Evolutionary conservation across 768 basidiomycete species (phyloP).

Genomic region (Nidularia sp.): DNA sequence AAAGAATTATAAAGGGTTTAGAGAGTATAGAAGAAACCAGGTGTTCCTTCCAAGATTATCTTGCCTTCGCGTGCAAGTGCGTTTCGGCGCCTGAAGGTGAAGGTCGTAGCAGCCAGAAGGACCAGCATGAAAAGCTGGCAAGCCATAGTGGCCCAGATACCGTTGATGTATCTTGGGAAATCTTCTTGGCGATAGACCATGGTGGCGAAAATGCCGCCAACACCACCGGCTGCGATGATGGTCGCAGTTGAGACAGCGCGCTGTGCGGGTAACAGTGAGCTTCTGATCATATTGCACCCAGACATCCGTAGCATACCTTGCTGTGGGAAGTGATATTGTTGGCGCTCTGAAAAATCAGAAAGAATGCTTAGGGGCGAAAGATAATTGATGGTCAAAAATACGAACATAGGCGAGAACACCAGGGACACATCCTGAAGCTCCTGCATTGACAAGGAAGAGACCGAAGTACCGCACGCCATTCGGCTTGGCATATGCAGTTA

Average conservation of each 20-base stretch:
- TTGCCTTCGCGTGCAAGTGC: conserved; percentile 25
- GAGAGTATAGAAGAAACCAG: conserved; percentile 36
- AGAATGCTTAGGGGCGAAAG: not conserved
- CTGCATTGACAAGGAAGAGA: conserved; percentile 28
- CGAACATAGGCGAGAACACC: conserved; percentile 34
- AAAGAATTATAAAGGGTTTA: conserved; percentile 9
- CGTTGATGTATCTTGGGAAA: conserved; percentile 24
- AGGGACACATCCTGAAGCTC: conserved; percentile 29
- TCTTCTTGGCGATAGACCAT: conserved; percentile 31
- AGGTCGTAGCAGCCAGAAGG: conserved; percentile 20
- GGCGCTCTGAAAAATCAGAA: not conserved
- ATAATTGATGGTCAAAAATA: conserved; percentile 1
- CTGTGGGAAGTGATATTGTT: conserved; percentile 1
- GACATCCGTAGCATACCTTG: not conserved
- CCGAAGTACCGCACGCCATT: conserved; percentile 29
- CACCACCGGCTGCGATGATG: conserved; percentile 30
- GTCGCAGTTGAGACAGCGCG: conserved; percentile 33
- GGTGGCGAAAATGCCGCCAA: conserved; percentile 35
- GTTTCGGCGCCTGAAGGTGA: conserved; percentile 23
- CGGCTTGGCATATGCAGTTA: conserved; percentile 22
- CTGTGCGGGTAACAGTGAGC: conserved; percentile 7
- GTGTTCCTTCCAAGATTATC: conserved; percentile 25
- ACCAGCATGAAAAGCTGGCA: conserved; percentile 27
- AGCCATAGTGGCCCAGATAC: conserved; percentile 30
- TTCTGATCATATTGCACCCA: no score